Evolutionary conservation across 371 early-diverging fungal species (phyloP).

Genomic region (Gilbertella persicaria): DNA sequence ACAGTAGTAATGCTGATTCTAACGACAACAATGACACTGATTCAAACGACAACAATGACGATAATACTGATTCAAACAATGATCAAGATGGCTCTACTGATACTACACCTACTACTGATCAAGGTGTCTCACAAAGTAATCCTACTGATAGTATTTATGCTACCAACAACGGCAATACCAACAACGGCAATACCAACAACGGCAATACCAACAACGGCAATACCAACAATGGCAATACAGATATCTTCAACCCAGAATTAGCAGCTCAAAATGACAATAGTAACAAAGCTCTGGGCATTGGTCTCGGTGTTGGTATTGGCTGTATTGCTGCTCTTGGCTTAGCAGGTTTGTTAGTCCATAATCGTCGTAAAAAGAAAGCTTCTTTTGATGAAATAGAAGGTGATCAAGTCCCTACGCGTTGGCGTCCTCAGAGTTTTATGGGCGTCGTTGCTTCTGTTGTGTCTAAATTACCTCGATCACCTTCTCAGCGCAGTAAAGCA

Average conservation of each 20-base stretch:
- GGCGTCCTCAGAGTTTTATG: slow-evolving; percentile 54
- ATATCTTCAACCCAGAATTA: not conserved
- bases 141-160: not conserved
- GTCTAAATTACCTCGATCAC: slow-evolving; percentile 47
- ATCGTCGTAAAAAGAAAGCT: slow-evolving; percentile 2
- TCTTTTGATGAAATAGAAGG: not conserved
- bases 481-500: slow-evolving; percentile 41
- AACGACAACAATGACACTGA: too few species aligned
- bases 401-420: slow-evolving; percentile 30
- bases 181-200: not conserved
- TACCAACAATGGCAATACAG: not conserved
- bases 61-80: not conserved
- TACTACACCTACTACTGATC: too few species aligned
- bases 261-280: slow-evolving; percentile 13
- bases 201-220: not conserved
- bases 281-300: slow-evolving; percentile 44
- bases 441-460: slow-evolving; percentile 48
- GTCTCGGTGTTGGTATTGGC: slow-evolving; percentile 47
- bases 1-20: too few species aligned
- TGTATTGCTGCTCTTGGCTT: slow-evolving; percentile 46
- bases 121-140: not conserved
- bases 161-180: not conserved
- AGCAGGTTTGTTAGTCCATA: slow-evolving; percentile 37
- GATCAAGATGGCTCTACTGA: not conserved
- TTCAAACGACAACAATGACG: not conserved